Percentiles rank a stretch among this genome's conserved stretches.
Conservation (phyloP, 441 rosid genomes). For the Mallotus japonicus region DNA sequence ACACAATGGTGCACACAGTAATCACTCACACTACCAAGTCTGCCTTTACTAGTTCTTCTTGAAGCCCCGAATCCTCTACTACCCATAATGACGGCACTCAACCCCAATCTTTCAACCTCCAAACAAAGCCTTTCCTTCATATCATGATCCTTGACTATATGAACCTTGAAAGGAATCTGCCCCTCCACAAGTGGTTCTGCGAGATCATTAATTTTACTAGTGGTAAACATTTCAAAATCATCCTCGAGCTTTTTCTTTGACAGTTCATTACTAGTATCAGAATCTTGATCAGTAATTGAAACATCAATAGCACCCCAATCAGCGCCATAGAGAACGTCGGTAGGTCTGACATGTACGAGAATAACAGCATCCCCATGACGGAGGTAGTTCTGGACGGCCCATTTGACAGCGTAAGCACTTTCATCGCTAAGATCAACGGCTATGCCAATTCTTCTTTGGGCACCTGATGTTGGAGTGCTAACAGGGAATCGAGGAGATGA, state of each 20-base stretch:
- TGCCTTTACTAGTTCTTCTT: constrained; percentile 42
- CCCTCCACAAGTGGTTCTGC: constrained; percentile 64
- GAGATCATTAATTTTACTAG: constrained; percentile 54
- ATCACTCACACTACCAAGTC: constrained; percentile 82
- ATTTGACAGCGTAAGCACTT: constrained; percentile 70
- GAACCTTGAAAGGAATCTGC: constrained; percentile 67
- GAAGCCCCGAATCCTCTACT: constrained; percentile 79
- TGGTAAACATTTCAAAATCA: constrained; percentile 64
- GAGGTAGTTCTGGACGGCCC: constrained; percentile 79
- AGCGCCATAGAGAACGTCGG: constrained; percentile 73
- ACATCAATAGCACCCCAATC: constrained; percentile 78
- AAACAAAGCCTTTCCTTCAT: constrained; percentile 84
- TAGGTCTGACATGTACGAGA: constrained; percentile 68
- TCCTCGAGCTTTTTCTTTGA: constrained; percentile 60
- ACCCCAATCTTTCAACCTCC: constrained; percentile 80
- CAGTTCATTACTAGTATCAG: constrained; percentile 32
- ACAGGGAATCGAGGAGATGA: constrained; percentile 54
- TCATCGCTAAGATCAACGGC: constrained; percentile 86
- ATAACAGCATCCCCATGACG: constrained; percentile 71
- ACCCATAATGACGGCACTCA: constrained; percentile 66
- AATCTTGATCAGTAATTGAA: constrained; percentile 16
- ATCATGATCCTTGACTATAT: constrained; percentile 81
- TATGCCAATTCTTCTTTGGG: constrained; percentile 65
- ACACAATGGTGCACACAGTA: constrained; percentile 71
- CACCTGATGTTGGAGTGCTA: constrained; percentile 34